Evolutionary conservation across 73 alveolate genomes (phyloP), one percentile per base, ranked within the genome.

Genomic region (Symbiodinium natans): DNA sequence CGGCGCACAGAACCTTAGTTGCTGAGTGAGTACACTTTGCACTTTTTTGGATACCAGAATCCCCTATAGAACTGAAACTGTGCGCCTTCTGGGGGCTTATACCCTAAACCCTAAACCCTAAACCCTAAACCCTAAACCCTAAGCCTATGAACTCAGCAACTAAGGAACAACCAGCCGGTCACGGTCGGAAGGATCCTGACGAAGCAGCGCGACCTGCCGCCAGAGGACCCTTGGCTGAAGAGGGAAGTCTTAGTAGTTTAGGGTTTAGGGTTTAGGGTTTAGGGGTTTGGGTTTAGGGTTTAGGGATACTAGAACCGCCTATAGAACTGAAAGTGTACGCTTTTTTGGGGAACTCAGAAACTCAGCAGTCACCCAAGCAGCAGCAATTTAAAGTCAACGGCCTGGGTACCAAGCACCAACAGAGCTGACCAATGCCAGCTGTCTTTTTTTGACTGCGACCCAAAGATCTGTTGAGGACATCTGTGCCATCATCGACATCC

Each of bases 151-250:
- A 3, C 68, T 10, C 68, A 0, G 5, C 68, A 2, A 52, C 68
- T 5, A 52, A 52, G 68, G 68, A 52, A 48, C 90, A 43, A 36
- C 46, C 77, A 84, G 43, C 92, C 92, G 36, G 92, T 84, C 36
- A 36, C 92, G 31, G 68, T 84, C 21, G 92, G 92, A 25, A 23
- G 68, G 42, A 84, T 84, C 23, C 68, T 84, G 43, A 84, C 77
- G 38, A 84, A 59, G 27, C 92, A 84, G 92, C 15, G 68, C 43
- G 92, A 84, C 43, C 43, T 84, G 48, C 92, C 92, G 17, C 46
- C 92, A 0, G 42, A 31, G 34, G 92, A 25, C 36, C 7, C 56
- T 31, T 46, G 92, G 31, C 41, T 27, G 17, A 21, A 8, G 77
- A 6, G 2, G 4, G 0, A 63, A 34, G 9, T 31, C 25, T 63